These are phyloP conservation scores for Mycena filopes DNA, from an alignment of 768 basidiomycete genomes.

Conservation along the genomic window DNA sequence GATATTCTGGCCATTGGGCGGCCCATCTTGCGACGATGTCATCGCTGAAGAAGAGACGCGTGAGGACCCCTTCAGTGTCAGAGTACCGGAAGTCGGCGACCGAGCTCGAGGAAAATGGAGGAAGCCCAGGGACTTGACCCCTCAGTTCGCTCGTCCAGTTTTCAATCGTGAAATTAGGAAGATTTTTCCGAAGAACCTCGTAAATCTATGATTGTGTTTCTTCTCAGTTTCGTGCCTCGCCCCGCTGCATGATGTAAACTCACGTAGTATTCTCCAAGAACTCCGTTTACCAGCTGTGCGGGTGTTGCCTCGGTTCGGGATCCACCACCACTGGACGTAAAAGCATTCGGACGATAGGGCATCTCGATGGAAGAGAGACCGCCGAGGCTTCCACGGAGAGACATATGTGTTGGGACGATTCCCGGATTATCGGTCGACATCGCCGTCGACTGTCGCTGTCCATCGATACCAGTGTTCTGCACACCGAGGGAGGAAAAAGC, in stretches of 20 bases:
- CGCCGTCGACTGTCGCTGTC: too few relatives aligned
- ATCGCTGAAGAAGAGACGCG: conserved; percentile 30
- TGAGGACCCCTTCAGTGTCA: conserved; percentile 36
- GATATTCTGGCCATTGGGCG: conserved; percentile 37
- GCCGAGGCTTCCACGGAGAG: not conserved
- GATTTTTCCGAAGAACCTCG: not conserved
- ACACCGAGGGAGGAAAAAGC: not conserved
- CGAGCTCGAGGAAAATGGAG: conserved; percentile 25
- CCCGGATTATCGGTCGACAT: too few relatives aligned
- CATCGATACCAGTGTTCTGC: not conserved
- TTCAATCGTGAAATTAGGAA: conserved; percentile 33
- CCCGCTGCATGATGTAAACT: not conserved
- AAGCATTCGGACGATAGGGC: not conserved
- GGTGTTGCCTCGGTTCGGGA: not conserved
- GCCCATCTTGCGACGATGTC: conserved; percentile 30
- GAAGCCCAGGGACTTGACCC: conserved; percentile 24
- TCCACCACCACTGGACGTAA: not conserved
- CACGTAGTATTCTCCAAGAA: conserved; percentile 18
- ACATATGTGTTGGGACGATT: not conserved
- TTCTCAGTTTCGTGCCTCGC: not conserved
- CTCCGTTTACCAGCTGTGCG: not conserved
- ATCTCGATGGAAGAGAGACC: not conserved
- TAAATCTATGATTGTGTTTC: not conserved
- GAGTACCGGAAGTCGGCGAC: conserved; percentile 39
- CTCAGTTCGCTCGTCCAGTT: conserved; percentile 44